phyloP scores from a whole-genome alignment of 2,329 filamentous ascomycete species.

The Lomentospora prolificans region DNA sequence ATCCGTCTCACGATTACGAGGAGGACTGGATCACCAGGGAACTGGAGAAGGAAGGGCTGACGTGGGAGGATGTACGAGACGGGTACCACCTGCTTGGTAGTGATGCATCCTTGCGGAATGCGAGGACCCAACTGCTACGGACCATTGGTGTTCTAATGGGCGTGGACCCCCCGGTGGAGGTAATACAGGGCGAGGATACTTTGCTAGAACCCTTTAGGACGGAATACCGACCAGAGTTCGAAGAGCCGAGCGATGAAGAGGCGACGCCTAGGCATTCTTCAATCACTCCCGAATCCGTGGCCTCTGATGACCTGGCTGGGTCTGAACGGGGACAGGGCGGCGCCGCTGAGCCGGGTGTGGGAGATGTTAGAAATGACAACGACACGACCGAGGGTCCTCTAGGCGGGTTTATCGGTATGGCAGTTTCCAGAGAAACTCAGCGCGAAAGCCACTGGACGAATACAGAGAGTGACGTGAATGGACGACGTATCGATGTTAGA shows the following conservation, averaged over 20 bases:
- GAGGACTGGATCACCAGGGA: slow-evolving; percentile 12
- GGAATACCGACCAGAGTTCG: background rate
- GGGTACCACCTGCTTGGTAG: background rate
- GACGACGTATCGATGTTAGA: background rate
- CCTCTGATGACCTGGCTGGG: too few species aligned
- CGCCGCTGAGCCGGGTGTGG: too few species aligned
- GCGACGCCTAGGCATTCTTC: too few species aligned
- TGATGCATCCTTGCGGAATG: background rate
- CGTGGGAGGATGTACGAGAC: background rate
- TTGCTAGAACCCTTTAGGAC: background rate
- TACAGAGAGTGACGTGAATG: background rate
- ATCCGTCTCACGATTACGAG: background rate
- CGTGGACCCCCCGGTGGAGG: background rate
- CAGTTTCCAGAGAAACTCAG: background rate
- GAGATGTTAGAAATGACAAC: too few species aligned
- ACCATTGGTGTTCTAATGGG: background rate
- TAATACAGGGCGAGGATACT: background rate
- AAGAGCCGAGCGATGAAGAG: background rate
- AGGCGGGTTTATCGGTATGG: too few species aligned
- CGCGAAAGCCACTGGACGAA: too few species aligned
- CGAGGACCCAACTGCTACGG: background rate
- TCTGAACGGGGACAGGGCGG: too few species aligned
- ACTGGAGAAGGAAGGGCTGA: slow-evolving; percentile 7
- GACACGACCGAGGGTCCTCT: too few species aligned
- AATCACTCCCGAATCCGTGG: too few species aligned